Conservation (phyloP, 2,329 filamentous ascomycete genomes). For the Colletotrichum sp. region DNA sequence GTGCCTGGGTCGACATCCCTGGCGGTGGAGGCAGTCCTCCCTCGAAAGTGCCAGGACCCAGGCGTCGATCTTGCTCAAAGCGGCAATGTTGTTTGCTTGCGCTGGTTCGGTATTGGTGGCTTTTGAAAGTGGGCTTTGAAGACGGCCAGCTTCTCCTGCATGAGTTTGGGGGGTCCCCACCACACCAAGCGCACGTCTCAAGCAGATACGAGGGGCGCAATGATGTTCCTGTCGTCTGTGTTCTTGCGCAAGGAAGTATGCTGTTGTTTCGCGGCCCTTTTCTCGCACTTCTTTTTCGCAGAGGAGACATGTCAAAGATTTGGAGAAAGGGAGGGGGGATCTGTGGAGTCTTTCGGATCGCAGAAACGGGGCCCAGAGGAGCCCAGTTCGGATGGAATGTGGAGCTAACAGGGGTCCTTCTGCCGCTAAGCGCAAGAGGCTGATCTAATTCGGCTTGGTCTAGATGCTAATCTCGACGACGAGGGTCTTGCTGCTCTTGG, state of each 20-base stretch:
- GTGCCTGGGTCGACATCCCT: background rate
- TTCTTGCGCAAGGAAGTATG: background rate
- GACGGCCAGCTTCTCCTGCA: slow-evolving; percentile 3
- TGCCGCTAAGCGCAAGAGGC: background rate
- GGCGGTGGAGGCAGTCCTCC: background rate
- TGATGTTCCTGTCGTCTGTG: background rate
- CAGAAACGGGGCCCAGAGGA: background rate
- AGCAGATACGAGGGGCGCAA: background rate
- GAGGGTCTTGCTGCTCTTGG: background rate
- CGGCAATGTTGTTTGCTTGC: slow-evolving; percentile 5
- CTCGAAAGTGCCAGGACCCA: background rate
- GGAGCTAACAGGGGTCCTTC: background rate
- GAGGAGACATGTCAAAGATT: background rate
- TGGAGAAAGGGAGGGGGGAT: background rate
- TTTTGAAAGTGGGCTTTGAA: background rate
- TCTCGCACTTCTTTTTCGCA: background rate
- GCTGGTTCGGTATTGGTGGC: background rate
- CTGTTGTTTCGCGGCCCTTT: background rate
- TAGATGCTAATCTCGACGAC: slow-evolving; percentile 18
- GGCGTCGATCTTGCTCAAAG: background rate
- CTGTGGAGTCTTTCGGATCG: background rate
- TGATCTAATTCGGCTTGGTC: slow-evolving; percentile 7
- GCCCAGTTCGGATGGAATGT: background rate
- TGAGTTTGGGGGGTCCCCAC: background rate
- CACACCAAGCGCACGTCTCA: background rate